These are phyloP conservation scores for Microbotryum intermedium DNA, from an alignment of 1,284 basidiomycete species.

Conservation along the genomic window DNA sequence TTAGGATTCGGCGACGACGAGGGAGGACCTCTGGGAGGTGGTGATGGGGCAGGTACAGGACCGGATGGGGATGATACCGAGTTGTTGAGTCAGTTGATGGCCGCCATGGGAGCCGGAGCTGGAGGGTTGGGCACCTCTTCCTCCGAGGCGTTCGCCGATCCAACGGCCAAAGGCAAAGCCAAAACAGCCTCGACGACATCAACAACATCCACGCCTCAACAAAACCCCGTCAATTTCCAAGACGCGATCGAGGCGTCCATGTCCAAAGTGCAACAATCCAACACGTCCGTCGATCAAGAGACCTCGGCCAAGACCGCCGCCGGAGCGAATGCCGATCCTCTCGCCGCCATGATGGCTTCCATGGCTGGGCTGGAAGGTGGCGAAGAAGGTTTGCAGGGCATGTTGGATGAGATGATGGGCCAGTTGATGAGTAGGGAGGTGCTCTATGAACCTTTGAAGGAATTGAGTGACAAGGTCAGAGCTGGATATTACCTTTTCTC, in stretches of 20 bases:
- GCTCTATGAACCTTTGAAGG: conserved; percentile 83
- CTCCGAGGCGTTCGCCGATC: neutral
- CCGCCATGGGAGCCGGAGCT: conserved; percentile 9
- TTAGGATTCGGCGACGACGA: no score
- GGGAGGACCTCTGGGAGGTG: no score
- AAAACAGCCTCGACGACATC: conserved; percentile 12
- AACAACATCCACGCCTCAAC: neutral
- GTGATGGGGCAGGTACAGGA: no score
- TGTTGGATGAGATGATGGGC: conserved; percentile 86
- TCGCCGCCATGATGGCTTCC: conserved; percentile 39
- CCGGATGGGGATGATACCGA: conserved; percentile 15
- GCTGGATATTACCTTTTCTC: conserved; percentile 15
- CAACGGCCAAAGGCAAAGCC: neutral
- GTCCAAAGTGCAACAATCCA: conserved; percentile 67
- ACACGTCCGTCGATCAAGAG: conserved; percentile 41
- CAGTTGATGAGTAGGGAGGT: conserved; percentile 91
- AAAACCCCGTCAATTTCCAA: conserved; percentile 53
- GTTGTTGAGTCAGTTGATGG: conserved; percentile 44
- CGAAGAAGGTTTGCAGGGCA: conserved; percentile 60
- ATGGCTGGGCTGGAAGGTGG: conserved; percentile 40
- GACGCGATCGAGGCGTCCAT: conserved; percentile 67
- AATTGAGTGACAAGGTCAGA: conserved; percentile 68
- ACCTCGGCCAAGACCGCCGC: conserved; percentile 44
- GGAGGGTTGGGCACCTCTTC: conserved; percentile 5
- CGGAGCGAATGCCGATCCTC: conserved; percentile 39